Base-by-base conservation (phyloP, 1,284 basidiomycete genomes). In the Fomitopsis palustris region DNA sequence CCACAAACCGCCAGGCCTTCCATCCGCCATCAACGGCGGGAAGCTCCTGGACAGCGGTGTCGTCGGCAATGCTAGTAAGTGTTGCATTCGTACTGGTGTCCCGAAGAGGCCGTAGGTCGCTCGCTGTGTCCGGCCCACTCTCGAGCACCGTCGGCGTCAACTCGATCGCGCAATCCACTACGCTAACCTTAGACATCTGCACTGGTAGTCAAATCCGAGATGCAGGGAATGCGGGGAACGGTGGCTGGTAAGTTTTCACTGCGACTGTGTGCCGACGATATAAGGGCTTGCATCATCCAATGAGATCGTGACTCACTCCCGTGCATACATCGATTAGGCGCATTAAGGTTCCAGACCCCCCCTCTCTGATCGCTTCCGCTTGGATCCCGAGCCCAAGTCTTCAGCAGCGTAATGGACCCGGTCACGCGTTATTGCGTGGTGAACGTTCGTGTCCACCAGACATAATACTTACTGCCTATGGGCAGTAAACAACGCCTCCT, bases 1-100 rank as follows among this genome's bases (percentile, higher is more conserved):
- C 38, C 21, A 55, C 51, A 51, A 62, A 62, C 4, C 55, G 53
- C 61, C 61, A 62, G 1, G 61, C 61, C 45, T 43, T 41, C 38
- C 58, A 51, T 4, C 61, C 61, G 35, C 54, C 37, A 45, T 62
- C 58, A 16, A 60, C 37, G 12, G 61, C 53, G 8, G 61, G 35
- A 7, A 62, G 45, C 19, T 56, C 53, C n/a, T 62, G 56, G 45
- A 47, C 37, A 38, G 37, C 10, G 37, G 10, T 9, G 37, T 9
- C 7, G 16, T 21, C 39, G 39, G 21, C 19, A 43, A 43, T 21
- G 19, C n/a, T 25, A 3, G 41, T 43, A 43, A 37, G 35, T 3
- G 35, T 37, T 14, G 35, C 21, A 16, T n/a, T 17, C 45, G 25
- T 27, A 21, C 45, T 37, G 35, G 35, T 37, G 12, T 37, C 35